Percentiles rank a stretch among this genome's conserved stretches.
phyloP scores from a whole-genome alignment of 352 stramenopile species.

The Globisporangium polare region DNA sequence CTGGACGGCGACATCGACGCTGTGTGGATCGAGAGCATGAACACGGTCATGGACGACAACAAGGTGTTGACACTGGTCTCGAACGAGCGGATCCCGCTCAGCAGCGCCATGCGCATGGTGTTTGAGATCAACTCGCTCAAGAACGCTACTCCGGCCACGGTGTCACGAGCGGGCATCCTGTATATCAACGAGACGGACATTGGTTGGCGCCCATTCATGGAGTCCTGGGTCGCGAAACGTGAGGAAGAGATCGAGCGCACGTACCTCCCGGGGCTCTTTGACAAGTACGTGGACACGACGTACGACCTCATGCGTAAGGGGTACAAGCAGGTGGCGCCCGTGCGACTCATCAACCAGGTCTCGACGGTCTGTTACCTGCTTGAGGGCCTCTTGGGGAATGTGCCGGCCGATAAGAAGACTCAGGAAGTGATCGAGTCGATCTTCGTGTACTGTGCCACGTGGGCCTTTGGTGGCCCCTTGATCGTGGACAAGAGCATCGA shows the following conservation, averaged over 20 bases:
- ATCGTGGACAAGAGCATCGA: conserved; percentile 91
- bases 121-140: conserved; percentile 90
- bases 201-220: conserved; percentile 95
- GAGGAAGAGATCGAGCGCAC: conserved; percentile 91
- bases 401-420: conserved; percentile 89
- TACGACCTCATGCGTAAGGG: conserved; percentile 92
- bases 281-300: conserved; percentile 95
- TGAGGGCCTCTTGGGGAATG: conserved; percentile 87
- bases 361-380: conserved; percentile 96
- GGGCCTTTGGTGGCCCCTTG: conserved; percentile 95
- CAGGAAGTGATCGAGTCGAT: conserved; percentile 93
- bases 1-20: conserved; percentile 87
- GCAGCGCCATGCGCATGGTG: conserved; percentile 85
- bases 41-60: conserved; percentile 98
- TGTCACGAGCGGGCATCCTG: conserved; percentile 85
- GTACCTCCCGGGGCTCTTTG: conserved; percentile 92
- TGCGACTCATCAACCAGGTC: conserved; percentile 95
- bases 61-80: conserved; percentile 93
- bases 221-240: conserved; percentile 93
- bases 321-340: conserved; percentile 94
- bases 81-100: conserved; percentile 85
- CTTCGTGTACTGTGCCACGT: conserved; percentile 96
- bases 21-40: conserved; percentile 93
- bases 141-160: conserved; percentile 82
- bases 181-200: conserved; percentile 90